Evolutionary conservation across 2,329 filamentous ascomycete genomes (phyloP).

Genomic region (Cylindrodendrum hubeiense): DNA sequence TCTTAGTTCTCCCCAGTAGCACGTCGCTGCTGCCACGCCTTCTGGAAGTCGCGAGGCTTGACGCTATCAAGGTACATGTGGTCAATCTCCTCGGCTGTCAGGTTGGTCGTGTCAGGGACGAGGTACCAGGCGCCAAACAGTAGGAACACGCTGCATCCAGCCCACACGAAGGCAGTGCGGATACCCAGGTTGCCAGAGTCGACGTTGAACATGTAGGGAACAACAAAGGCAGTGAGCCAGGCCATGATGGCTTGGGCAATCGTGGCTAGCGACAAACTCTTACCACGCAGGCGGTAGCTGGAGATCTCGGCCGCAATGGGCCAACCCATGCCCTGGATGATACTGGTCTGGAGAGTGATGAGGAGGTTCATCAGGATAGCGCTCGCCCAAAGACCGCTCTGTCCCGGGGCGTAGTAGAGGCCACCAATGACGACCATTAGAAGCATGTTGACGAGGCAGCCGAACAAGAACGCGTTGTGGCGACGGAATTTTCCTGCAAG

Average conservation of each 20-base stretch:
- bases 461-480: conserved; percentile 19
- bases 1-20: neutral
- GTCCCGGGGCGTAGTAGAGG: conserved; percentile 19
- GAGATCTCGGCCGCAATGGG: conserved; percentile 22
- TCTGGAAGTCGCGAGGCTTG: conserved; percentile 20
- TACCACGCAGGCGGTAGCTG: conserved; percentile 18
- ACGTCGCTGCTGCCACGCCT: conserved; percentile 1
- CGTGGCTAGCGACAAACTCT: conserved; percentile 16
- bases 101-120: conserved; percentile 16
- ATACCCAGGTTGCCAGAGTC: conserved; percentile 19
- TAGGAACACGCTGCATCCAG: conserved; percentile 10
- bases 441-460: conserved; percentile 15
- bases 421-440: conserved; percentile 16
- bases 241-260: conserved; percentile 14
- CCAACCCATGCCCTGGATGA: conserved; percentile 23
- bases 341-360: conserved; percentile 22
- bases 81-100: conserved; percentile 25
- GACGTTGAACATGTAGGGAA: conserved; percentile 24
- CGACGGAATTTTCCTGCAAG: conserved; percentile 13
- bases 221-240: conserved; percentile 17
- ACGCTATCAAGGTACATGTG: conserved; percentile 10
- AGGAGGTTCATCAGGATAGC: conserved; percentile 22
- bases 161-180: conserved; percentile 22
- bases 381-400: conserved; percentile 18
- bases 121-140: conserved; percentile 13